These are phyloP conservation scores for Rhodotorula mucilaginosa DNA, from an alignment of 1,284 basidiomycete species.

Conservation along the genomic window DNA sequence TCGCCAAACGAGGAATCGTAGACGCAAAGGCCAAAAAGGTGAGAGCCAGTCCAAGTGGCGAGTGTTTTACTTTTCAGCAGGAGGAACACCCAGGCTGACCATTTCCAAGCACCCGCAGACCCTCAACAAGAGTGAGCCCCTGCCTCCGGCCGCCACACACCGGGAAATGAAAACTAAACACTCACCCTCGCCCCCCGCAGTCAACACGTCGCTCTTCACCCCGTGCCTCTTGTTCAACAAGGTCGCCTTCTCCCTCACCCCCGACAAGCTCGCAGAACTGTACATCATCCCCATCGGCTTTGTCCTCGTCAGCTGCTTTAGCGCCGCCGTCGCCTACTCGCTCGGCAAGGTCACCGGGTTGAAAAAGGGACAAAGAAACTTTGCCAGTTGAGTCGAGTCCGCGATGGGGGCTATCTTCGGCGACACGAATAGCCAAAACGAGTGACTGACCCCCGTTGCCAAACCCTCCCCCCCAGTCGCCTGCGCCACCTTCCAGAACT, in stretches of 20 bases:
- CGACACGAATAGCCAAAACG: too few species aligned
- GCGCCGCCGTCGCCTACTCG: slow-evolving; percentile 46
- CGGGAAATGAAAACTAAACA: neutral
- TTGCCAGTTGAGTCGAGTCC: slow-evolving; percentile 46
- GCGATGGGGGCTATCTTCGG: too few species aligned
- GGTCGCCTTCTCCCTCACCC: slow-evolving; percentile 52
- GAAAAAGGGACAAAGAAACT: slow-evolving; percentile 48
- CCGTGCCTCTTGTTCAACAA: slow-evolving; percentile 51
- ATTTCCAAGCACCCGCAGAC: too few species aligned
- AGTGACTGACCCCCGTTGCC: too few species aligned
- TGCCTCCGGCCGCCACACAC: neutral
- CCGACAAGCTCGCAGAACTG: slow-evolving; percentile 50
- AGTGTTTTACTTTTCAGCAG: too few species aligned
- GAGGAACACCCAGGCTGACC: too few species aligned
- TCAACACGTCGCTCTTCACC: slow-evolving; percentile 41
- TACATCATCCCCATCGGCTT: slow-evolving; percentile 51
- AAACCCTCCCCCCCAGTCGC: neutral
- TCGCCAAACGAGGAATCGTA: slow-evolving; percentile 50
- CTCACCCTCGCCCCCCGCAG: neutral
- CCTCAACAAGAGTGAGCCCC: slow-evolving; percentile 29
- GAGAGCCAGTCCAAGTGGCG: too few species aligned
- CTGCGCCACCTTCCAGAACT: slow-evolving; percentile 12
- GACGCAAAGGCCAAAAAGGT: slow-evolving; percentile 49
- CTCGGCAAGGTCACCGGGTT: slow-evolving; percentile 47
- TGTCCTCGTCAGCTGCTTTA: slow-evolving; percentile 49